These are phyloP conservation scores for Gonium pectorale DNA, from an alignment of 139 green algal species.

Conservation along the genomic window DNA sequence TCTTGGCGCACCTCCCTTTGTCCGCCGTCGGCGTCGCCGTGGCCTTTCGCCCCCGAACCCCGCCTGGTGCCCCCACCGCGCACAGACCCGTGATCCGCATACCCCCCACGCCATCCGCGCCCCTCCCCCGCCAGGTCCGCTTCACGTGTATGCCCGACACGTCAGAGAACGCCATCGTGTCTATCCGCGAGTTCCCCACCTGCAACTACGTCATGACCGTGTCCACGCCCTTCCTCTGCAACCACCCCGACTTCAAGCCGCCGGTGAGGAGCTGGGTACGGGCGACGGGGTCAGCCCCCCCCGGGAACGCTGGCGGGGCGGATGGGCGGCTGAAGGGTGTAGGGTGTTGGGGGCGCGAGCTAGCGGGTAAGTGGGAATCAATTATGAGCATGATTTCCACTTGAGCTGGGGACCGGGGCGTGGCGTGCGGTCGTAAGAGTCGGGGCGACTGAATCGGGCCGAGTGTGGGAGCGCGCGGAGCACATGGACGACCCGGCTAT, in stretches of 20 bases:
- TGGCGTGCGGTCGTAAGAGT: too few species aligned
- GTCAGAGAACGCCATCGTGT: constrained; percentile 62
- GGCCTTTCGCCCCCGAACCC: background rate
- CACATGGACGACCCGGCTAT: too few species aligned
- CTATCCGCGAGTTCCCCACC: constrained; percentile 81
- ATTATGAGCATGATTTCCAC: too few species aligned
- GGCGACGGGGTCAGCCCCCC: too few species aligned
- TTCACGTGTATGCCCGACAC: constrained; percentile 70
- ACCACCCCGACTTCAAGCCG: constrained; percentile 71
- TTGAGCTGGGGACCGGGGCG: too few species aligned
- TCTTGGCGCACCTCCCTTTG: background rate
- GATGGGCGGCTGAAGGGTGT: too few species aligned
- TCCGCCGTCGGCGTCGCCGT: background rate
- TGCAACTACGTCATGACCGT: constrained; percentile 85
- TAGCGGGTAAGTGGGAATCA: too few species aligned
- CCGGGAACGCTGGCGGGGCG: too few species aligned
- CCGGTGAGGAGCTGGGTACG: constrained; percentile 49
- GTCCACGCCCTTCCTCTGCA: constrained; percentile 80
- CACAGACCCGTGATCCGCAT: background rate
- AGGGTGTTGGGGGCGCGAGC: too few species aligned
- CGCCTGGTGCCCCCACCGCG: background rate
- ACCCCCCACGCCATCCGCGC: background rate
- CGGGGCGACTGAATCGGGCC: too few species aligned
- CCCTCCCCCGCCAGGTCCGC: constrained; percentile 61
- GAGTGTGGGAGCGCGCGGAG: too few species aligned